Evolutionary conservation across 441 rosid species (phyloP).

Genomic region (Syzygium malaccense): DNA sequence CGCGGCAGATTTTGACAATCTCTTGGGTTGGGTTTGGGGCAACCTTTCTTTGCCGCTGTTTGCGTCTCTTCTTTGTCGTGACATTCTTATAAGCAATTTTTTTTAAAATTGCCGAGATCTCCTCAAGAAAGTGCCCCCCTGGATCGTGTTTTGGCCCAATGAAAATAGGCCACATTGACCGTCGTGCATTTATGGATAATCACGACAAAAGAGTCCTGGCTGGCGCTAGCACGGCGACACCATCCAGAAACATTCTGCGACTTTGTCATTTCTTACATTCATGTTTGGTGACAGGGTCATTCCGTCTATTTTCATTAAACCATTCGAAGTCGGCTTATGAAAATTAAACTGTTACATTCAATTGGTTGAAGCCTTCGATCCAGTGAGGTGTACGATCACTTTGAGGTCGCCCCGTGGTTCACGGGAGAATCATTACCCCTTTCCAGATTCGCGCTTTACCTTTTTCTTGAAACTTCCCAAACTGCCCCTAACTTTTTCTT

Average conservation of each 20-base stretch:
- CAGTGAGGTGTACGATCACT: not conserved
- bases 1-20: not conserved
- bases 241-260: not conserved
- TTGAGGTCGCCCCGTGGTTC: not conserved
- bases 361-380: not conserved
- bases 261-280: not conserved
- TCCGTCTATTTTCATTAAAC: not conserved
- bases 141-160: not conserved
- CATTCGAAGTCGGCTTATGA: not conserved
- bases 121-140: not conserved
- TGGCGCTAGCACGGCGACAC: not conserved
- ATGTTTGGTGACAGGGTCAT: not conserved
- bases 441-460: not conserved
- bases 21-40: not conserved
- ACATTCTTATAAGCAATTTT: not conserved
- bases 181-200: not conserved
- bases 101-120: not conserved
- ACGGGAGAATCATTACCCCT: not conserved
- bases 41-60: not conserved
- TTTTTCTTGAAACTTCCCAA: not conserved
- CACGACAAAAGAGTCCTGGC: not conserved
- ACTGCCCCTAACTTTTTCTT: not conserved
- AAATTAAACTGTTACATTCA: not conserved
- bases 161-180: not conserved
- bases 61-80: not conserved